phyloP scores from a whole-genome alignment of 345 rosid species.

The Lepidium sativum region DNA sequence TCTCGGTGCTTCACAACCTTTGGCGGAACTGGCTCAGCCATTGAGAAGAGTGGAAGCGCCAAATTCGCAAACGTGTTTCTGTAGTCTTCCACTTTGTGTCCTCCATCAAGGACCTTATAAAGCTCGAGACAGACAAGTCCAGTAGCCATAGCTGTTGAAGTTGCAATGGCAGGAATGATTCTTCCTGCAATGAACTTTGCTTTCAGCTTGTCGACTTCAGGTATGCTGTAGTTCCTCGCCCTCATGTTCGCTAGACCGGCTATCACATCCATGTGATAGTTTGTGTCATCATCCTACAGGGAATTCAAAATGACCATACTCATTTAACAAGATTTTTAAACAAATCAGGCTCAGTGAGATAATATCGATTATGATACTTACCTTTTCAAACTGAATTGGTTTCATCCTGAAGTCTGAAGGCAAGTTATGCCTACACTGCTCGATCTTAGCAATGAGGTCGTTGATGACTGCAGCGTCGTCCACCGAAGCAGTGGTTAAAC shows the following conservation, averaged over 20 bases:
- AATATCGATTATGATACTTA: not conserved
- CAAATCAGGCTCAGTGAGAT: not conserved
- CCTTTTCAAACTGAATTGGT: conserved; percentile 75
- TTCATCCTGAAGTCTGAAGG: conserved; percentile 54
- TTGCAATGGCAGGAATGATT: conserved; percentile 74
- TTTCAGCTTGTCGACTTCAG: conserved; percentile 70
- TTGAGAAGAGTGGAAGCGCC: conserved; percentile 66
- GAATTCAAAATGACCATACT: not conserved
- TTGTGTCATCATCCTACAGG: conserved; percentile 61
- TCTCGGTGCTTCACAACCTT: conserved; percentile 70
- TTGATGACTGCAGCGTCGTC: conserved; percentile 52
- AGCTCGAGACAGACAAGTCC: conserved; percentile 74
- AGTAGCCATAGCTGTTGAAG: conserved; percentile 90
- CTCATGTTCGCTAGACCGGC: conserved; percentile 80
- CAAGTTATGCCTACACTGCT: conserved; percentile 34
- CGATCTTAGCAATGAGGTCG: conserved; percentile 41
- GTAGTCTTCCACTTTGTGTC: conserved; percentile 59
- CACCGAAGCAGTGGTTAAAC: conserved; percentile 31
- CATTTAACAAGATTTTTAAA: not conserved
- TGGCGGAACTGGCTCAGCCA: conserved; percentile 79
- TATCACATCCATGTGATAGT: conserved; percentile 72
- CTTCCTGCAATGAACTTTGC: conserved; percentile 80
- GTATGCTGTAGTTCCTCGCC: conserved; percentile 64
- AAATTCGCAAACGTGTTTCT: conserved; percentile 62
- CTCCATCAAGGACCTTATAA: conserved; percentile 55